A percentile compares a stretch with the other conserved stretches of the same genome.
Conservation (phyloP, 2,329 filamentous ascomycete species). For the Mycosphaerella sp. region DNA sequence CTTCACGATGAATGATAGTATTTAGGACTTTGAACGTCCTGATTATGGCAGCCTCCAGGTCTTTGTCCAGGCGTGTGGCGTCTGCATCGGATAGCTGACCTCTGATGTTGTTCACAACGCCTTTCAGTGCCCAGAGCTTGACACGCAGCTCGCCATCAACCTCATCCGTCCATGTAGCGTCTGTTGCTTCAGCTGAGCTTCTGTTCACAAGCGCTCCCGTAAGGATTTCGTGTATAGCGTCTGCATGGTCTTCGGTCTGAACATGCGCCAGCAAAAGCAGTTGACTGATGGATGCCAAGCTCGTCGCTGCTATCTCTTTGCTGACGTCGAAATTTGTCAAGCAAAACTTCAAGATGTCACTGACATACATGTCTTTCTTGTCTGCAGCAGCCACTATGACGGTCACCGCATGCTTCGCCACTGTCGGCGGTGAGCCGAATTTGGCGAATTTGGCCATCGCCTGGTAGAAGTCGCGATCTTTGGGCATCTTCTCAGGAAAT, state of each 20-base stretch:
- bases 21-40: conserved; percentile 73
- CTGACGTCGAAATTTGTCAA: conserved; percentile 69
- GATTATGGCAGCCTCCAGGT: conserved; percentile 46
- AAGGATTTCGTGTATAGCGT: conserved; percentile 73
- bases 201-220: conserved; percentile 66
- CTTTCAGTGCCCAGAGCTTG: conserved; percentile 77
- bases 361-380: conserved; percentile 76
- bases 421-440: conserved; percentile 71
- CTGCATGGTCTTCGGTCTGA: conserved; percentile 61
- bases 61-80: conserved; percentile 33
- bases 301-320: conserved; percentile 66
- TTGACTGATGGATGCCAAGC: conserved; percentile 64
- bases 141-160: conserved; percentile 76
- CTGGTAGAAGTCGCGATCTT: conserved; percentile 72
- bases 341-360: conserved; percentile 71
- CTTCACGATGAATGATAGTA: conserved; percentile 65
- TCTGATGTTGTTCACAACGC: conserved; percentile 78
- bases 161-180: conserved; percentile 44
- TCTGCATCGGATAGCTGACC: conserved; percentile 40
- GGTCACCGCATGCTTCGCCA: conserved; percentile 88
- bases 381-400: conserved; percentile 75
- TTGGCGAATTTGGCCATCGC: conserved; percentile 77
- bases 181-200: conserved; percentile 43
- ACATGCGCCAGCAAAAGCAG: conserved; percentile 68
- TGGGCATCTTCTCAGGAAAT: conserved; percentile 75